phyloP scores from a whole-genome alignment of 371 early-diverging fungal species.

The Syncephalastrum contaminatum region DNA sequence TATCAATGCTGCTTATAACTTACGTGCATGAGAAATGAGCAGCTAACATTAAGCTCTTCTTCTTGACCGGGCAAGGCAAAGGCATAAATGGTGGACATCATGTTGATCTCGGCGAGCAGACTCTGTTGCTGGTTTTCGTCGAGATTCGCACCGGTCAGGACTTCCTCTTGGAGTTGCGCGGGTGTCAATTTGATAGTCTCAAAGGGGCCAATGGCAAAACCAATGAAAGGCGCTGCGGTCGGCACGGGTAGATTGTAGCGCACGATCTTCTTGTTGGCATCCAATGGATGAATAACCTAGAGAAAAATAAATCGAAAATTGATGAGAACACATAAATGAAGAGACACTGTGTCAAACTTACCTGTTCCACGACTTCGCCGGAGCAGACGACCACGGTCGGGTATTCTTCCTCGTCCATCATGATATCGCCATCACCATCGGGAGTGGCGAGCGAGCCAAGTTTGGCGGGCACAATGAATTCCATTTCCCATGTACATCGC shows the following conservation, averaged over 20 bases:
- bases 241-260: constrained; percentile 63
- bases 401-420: constrained; percentile 46
- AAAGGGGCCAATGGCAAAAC: constrained; percentile 77
- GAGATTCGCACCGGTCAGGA: constrained; percentile 47
- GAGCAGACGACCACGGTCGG: constrained; percentile 72
- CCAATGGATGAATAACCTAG: constrained; percentile 58
- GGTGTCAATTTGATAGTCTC: constrained; percentile 52
- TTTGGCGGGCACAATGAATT: constrained; percentile 66
- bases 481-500: constrained; percentile 86
- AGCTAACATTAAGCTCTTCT: constrained; percentile 64
- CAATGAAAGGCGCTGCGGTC: constrained; percentile 69
- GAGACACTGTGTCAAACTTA: too few species aligned
- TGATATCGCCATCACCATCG: constrained; percentile 41
- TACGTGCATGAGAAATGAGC: constrained; percentile 70
- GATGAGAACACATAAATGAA: not conserved
- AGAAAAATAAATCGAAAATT: not conserved
- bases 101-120: constrained; percentile 46
- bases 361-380: constrained; percentile 75
- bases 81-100: constrained; percentile 66
- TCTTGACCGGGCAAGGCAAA: constrained; percentile 63
- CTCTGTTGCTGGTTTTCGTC: constrained; percentile 52
- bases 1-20: constrained; percentile 12
- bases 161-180: constrained; percentile 40
- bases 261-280: constrained; percentile 56
- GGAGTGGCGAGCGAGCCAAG: constrained; percentile 23